phyloP scores from a whole-genome alignment of 345 rosid genomes.

The Hibiscus trionum region DNA sequence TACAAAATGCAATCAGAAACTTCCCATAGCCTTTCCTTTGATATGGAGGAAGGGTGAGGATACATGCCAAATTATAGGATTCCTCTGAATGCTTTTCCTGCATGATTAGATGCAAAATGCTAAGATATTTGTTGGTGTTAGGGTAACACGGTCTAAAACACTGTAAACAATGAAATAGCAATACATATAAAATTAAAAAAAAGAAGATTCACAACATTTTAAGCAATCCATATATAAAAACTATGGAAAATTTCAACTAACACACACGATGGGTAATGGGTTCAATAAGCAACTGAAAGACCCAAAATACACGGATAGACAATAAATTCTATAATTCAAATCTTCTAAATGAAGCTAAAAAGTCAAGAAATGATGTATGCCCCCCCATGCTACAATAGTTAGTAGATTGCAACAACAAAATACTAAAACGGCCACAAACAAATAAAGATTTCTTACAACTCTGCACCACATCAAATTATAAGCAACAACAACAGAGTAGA shows the following conservation, averaged over 20 bases:
- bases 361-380: not conserved
- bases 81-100: constrained; percentile 99
- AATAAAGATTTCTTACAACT: not conserved
- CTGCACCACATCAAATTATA: not conserved
- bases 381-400: not conserved
- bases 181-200: not conserved
- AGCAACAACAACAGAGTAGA: not conserved
- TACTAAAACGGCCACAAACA: not conserved
- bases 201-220: not conserved
- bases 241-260: not conserved
- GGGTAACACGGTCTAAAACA: not conserved
- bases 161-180: not conserved
- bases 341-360: not conserved
- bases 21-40: constrained; percentile 99
- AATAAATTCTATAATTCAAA: not conserved
- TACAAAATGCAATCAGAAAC: constrained; percentile 93
- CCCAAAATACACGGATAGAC: not conserved
- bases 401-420: not conserved
- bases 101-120: constrained; percentile 13
- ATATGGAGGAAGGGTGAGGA: constrained; percentile 93
- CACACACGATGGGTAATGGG: not conserved
- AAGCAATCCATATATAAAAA: not conserved
- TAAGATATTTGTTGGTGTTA: not conserved
- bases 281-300: not conserved
- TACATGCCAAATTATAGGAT: constrained; percentile 94